A percentile compares a stretch with the other conserved stretches of the same genome.
These are phyloP conservation scores for Solanum medicagineum DNA, from an alignment of 257 asterid genomes.

Conservation along the genomic window DNA sequence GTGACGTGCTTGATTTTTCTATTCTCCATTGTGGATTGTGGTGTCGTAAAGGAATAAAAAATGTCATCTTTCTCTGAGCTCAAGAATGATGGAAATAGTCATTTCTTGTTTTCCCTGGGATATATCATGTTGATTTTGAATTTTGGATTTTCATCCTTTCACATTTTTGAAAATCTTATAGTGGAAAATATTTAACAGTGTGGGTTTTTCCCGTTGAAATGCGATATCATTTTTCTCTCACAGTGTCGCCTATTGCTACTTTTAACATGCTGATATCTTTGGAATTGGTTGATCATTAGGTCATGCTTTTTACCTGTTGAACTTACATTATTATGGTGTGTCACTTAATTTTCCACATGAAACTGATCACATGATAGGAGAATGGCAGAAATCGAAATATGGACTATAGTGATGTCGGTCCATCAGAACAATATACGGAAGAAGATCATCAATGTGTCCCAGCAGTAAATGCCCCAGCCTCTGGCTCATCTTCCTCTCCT, in stretches of 20 bases:
- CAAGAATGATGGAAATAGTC: neutral
- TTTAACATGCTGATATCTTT: neutral
- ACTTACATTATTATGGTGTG: neutral
- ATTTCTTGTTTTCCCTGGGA: neutral
- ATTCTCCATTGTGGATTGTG: neutral
- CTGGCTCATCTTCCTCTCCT: constrained; percentile 65
- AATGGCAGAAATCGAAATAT: constrained; percentile 39
- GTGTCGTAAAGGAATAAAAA: neutral
- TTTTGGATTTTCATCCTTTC: neutral
- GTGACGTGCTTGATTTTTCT: neutral
- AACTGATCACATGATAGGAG: constrained; percentile 38
- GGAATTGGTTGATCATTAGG: neutral
- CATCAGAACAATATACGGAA: constrained; percentile 28
- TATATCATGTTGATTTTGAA: neutral
- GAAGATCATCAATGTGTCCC: constrained; percentile 19
- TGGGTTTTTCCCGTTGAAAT: neutral
- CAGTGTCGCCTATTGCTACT: neutral
- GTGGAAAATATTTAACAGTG: neutral
- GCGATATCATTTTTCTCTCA: neutral
- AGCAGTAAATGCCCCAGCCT: constrained; percentile 12
- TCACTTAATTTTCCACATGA: neutral
- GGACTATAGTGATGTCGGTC: constrained; percentile 22
- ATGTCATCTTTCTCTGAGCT: neutral
- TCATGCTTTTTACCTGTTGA: neutral
- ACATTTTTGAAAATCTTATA: neutral